Evolutionary conservation across 2,329 filamentous ascomycete genomes (phyloP).

Genomic region (Epichloe sibirici): DNA sequence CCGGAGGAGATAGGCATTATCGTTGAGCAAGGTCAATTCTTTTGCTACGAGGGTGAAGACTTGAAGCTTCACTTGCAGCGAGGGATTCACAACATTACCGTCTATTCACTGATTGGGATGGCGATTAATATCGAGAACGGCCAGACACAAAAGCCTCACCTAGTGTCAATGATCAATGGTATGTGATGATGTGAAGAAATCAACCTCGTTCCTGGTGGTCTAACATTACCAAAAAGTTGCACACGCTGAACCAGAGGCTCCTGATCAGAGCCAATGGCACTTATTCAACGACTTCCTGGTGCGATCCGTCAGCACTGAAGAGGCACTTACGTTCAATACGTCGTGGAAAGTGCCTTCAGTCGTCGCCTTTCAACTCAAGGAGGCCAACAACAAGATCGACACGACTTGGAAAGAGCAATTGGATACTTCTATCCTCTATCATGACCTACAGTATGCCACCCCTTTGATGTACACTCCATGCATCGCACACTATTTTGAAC

Average conservation of each 20-base stretch:
- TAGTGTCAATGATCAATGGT: conserved; percentile 87
- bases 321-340: conserved; percentile 80
- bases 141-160: conserved; percentile 74
- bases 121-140: conserved; percentile 82
- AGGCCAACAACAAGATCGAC: conserved; percentile 70
- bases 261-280: conserved; percentile 69
- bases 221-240: conserved; percentile 35
- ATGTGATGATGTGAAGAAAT: conserved; percentile 13
- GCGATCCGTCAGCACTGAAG: conserved; percentile 62
- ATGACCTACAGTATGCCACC: conserved; percentile 43
- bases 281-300: conserved; percentile 97
- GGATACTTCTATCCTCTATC: conserved; percentile 75
- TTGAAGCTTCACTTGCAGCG: conserved; percentile 67
- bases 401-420: conserved; percentile 74
- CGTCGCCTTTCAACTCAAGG: conserved; percentile 73
- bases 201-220: neutral
- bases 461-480: neutral
- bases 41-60: conserved; percentile 89
- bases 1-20: conserved; percentile 91
- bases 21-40: conserved; percentile 81
- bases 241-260: conserved; percentile 48
- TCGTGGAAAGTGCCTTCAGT: conserved; percentile 90
- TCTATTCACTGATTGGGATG: conserved; percentile 85
- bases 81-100: conserved; percentile 66
- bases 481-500: neutral